phyloP scores from a whole-genome alignment of 2,329 filamentous ascomycete species.

The Pseudogymnoascus verrucosus region DNA sequence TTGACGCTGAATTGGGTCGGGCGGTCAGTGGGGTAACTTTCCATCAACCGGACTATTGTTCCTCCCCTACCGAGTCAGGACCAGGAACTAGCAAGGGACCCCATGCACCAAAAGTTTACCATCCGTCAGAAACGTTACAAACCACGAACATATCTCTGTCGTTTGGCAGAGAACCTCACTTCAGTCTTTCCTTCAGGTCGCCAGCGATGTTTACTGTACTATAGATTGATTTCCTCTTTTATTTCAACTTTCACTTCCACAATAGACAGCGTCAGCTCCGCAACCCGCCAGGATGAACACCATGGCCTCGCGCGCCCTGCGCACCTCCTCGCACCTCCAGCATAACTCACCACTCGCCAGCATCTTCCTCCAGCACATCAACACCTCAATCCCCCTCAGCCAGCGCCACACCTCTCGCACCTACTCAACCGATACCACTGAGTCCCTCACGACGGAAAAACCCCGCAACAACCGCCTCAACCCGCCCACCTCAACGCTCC shows the following conservation, averaged over 20 bases:
- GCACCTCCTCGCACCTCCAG: conserved; percentile 17
- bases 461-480: conserved; percentile 50
- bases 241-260: background rate
- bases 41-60: background rate
- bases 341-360: conserved; percentile 9
- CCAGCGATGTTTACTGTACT: background rate
- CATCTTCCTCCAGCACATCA: conserved; percentile 22
- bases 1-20: background rate
- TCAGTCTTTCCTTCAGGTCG: background rate
- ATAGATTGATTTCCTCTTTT: background rate
- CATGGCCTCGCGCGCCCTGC: conserved; percentile 20
- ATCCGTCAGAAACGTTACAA: background rate
- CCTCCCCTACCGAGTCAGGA: background rate
- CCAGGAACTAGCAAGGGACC: background rate
- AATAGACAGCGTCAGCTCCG: background rate
- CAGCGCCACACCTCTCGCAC: conserved; percentile 34
- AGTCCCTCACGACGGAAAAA: conserved; percentile 14
- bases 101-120: background rate
- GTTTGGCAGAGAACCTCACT: background rate
- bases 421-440: conserved; percentile 36
- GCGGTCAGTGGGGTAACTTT: background rate
- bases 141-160: background rate
- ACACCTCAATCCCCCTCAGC: conserved; percentile 33
- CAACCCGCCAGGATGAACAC: conserved; percentile 10
- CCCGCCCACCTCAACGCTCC: conserved; percentile 59